A percentile compares a stretch with the other conserved stretches of the same genome.
Evolutionary conservation across 2,329 filamentous ascomycete species (phyloP).

Genomic region (Fusarium udum): DNA sequence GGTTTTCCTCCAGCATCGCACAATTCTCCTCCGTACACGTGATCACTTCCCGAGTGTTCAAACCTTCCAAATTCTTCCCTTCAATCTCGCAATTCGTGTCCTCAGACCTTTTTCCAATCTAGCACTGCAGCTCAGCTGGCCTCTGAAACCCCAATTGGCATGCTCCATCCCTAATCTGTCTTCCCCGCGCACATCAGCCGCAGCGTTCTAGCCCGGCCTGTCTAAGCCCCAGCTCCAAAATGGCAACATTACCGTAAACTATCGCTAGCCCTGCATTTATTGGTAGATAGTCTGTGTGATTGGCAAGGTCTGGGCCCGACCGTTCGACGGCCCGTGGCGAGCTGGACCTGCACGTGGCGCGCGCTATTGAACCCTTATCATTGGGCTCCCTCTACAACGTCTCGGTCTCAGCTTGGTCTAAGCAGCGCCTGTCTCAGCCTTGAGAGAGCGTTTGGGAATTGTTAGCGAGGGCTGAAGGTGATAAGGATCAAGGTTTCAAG

Average conservation of each 20-base stretch:
- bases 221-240: not conserved
- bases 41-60: not conserved
- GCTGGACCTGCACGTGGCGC: not conserved
- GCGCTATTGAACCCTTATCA: not conserved
- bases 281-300: not conserved
- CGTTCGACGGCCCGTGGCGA: not conserved
- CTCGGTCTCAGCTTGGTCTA: not conserved
- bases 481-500: not conserved
- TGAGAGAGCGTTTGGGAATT: not conserved
- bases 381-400: not conserved
- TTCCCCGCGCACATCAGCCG: not conserved
- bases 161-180: not conserved
- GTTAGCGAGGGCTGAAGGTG: not conserved
- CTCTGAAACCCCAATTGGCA: not conserved
- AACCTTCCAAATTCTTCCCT: accelerated
- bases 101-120: not conserved
- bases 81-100: not conserved
- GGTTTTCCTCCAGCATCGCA: not conserved
- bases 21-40: no score
- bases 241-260: not conserved
- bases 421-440: not conserved
- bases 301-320: not conserved
- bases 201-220: not conserved
- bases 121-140: not conserved
- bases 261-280: not conserved